Evolutionary conservation across 805 yeast genomes (phyloP), one percentile per base, ranked within the genome.

Genomic region (Sungouiozyma intestinalis): DNA sequence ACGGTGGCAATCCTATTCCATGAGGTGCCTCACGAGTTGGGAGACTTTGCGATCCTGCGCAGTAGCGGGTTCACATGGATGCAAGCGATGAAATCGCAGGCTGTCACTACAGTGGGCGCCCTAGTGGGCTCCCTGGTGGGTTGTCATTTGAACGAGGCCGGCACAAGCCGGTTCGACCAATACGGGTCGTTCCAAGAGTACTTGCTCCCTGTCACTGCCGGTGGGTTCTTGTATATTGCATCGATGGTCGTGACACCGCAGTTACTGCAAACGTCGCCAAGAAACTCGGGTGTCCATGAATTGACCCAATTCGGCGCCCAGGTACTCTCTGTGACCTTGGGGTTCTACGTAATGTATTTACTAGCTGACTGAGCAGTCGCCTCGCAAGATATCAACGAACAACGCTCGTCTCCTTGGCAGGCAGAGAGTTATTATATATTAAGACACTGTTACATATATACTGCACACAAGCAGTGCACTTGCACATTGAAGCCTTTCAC

Each of bases 21-120:
- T 57, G 92, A 83, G 57, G 73, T 82, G 39, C 92, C 92, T 4
- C 92, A 83, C 56, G 86, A 81, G 54, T 73, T 83, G 46, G 88
- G 90, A 38, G 92, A 83, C 54, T 83, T 79, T 62, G 88, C 87
- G 0, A 64, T 83, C 19, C 64, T 83, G 45, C 77, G 78, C 52
- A 45, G 57, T 3, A 79, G 80, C 17, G 90, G 90, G 0, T 73
- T 78, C 49, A 67, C 83, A 16, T 77, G 77, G 59, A 62, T 74
- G 59, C 76, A 76, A 47, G 86, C 85, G 2, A 68, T 80, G 70
- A 69, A 68, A 41, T 76, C 84, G 0, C 88, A 82, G 60, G 68
- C 79, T 41, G 51, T 79, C 29, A 79, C 87, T 2, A 79, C 83
- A 1, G 44, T 70, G 17, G 85, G 86, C 29, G 81, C 85, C 0